Evolutionary conservation across 331 rosid species (phyloP).

Genomic region (Erythrophleum ivorense): DNA sequence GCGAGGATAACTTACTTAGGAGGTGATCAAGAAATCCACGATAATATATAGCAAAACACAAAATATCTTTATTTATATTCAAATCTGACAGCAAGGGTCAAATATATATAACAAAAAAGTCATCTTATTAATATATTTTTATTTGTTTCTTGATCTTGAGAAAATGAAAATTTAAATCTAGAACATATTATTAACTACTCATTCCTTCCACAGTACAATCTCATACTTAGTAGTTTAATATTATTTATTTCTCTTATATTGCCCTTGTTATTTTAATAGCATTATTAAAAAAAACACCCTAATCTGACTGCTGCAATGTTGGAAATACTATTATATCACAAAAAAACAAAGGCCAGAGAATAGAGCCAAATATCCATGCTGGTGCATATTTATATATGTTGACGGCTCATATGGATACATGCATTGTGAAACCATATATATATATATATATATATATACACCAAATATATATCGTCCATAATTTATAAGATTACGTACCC

Average conservation of each 20-base stretch:
- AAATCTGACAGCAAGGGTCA: no score
- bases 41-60: no score
- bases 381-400: neutral
- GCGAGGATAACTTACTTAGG: no score
- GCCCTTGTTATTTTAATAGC: neutral
- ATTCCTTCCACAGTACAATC: neutral
- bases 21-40: no score
- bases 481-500: neutral
- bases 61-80: no score
- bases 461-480: neutral
- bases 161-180: no score
- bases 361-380: slow-evolving; percentile 33
- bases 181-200: no score
- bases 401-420: neutral
- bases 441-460: neutral
- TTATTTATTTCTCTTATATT: no score
- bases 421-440: neutral
- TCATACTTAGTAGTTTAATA: no score
- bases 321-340: neutral
- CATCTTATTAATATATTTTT: no score
- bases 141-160: no score
- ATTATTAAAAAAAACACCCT: neutral
- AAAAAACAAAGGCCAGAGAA: slow-evolving; percentile 14
- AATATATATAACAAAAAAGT: no score
- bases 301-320: neutral